Evolutionary conservation across 2,329 filamentous ascomycete species (phyloP).

Genomic region (Chalaropsis thielavioides): DNA sequence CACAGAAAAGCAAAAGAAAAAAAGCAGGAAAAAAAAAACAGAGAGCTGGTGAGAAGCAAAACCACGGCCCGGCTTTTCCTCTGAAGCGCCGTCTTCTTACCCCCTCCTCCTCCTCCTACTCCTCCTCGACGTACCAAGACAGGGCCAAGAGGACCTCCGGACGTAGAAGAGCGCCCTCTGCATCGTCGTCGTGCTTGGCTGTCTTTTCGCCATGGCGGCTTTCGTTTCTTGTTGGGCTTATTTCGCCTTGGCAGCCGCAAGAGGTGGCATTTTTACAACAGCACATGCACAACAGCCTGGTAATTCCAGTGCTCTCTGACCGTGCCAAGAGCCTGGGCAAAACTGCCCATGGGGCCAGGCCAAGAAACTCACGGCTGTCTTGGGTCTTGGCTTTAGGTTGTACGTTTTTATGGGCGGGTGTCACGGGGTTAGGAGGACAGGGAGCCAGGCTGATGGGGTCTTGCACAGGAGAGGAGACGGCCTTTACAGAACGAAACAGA

Average conservation of each 20-base stretch:
- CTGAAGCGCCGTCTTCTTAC: neutral
- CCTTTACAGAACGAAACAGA: neutral
- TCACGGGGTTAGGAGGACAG: neutral
- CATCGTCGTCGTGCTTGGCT: neutral
- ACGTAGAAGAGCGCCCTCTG: neutral
- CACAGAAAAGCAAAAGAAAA: neutral
- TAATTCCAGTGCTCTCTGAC: neutral
- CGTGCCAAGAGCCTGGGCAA: slow-evolving; percentile 4
- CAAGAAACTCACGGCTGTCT: slow-evolving; percentile 3
- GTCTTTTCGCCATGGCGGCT: neutral
- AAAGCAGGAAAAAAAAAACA: neutral
- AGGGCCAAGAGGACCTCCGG: neutral
- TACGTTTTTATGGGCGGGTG: neutral
- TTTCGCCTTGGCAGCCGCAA: neutral
- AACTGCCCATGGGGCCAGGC: neutral
- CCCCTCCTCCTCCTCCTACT: neutral
- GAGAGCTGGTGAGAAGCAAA: neutral
- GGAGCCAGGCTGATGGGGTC: neutral
- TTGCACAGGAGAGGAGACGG: neutral
- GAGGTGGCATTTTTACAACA: neutral
- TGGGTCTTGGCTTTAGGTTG: slow-evolving; percentile 1
- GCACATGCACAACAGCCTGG: neutral
- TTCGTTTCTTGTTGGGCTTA: neutral
- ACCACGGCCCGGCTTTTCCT: neutral
- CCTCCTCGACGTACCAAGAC: neutral